Evolutionary conservation across 2,329 filamentous ascomycete genomes (phyloP), one percentile per base, ranked within the genome.

Genomic region (Triangularia setosa): DNA sequence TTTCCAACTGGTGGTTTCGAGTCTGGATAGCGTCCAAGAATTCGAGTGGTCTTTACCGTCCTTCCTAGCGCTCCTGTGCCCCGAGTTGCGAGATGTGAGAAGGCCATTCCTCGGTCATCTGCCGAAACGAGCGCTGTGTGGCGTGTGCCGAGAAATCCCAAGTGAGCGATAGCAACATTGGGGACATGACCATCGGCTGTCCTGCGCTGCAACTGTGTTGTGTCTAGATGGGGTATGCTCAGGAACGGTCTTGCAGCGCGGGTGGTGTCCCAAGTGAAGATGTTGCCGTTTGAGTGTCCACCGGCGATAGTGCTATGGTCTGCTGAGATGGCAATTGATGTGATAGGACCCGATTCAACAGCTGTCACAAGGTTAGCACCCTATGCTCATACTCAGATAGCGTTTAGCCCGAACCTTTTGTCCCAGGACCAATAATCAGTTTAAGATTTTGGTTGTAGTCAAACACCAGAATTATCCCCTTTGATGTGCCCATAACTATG

Each of bases 371-470:
- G 7, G 68, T 71, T 28, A 62, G 72, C 52, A 81, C 70, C 81
- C 75, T 63, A 64, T 25, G 60, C 21, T 23, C 23, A 21, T 8
- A 30, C 16, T 9, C 33, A 40, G 4, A 4, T 6, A 40, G 33
- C 24, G 4, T 27, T 58, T 6, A 55, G 30, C 40, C 60, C 60
- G n/a, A 78, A 91, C 91, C 90, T 83, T 95, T 97, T 0, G 93
- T 97, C 33, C 94, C 93, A 30, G 91, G 90, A 1, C 95, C 95
- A 68, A 99, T 92, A 64, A 98, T 96, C 71, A 91, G 89, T 78
- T 96, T 97, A 64, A 98, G 80, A 70, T 91, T 95, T 78, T 99
- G 95, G 75, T 96, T 92, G 76, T 97, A 98, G 79, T 99, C 96
- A 79, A 99, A 99, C 65, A 98, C 88, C 74, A 99, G 81, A 64